phyloP scores from a whole-genome alignment of 2,329 filamentous ascomycete genomes.

The Colletotrichum tanaceti region DNA sequence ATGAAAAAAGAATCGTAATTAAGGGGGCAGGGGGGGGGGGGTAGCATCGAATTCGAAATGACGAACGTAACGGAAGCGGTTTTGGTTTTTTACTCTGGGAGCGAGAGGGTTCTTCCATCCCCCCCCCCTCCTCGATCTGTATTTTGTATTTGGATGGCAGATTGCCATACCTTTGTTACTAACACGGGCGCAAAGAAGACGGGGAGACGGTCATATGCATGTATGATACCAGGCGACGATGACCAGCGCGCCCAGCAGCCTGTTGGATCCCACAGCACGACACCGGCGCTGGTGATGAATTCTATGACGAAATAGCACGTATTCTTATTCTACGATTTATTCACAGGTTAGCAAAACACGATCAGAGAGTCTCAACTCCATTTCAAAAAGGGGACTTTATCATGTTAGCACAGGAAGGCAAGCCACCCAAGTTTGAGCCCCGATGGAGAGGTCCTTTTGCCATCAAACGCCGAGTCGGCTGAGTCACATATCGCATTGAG shows the following conservation, averaged over 20 bases:
- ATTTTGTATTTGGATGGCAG: not conserved
- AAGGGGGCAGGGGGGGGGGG: too few relatives aligned
- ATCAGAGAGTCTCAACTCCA: too few relatives aligned
- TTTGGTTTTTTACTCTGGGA: not conserved
- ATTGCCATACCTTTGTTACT: conserved; percentile 1
- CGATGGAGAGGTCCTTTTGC: too few relatives aligned
- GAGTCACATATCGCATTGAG: too few relatives aligned
- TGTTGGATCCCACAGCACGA: conserved; percentile 38
- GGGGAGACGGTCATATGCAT: not conserved
- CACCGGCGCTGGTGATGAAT: conserved; percentile 35
- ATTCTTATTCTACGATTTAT: too few relatives aligned
- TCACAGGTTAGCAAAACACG: too few relatives aligned
- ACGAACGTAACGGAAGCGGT: not conserved
- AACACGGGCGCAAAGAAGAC: conserved; percentile 1
- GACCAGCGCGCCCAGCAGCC: conserved; percentile 28
- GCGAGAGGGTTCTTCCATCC: too few relatives aligned
- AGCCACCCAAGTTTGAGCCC: too few relatives aligned
- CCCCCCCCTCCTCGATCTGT: too few relatives aligned
- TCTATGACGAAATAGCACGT: conserved; percentile 3
- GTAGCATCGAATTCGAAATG: not conserved
- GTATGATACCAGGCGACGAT: conserved; percentile 26
- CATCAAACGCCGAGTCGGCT: too few relatives aligned
- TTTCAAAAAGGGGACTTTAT: too few relatives aligned
- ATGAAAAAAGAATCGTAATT: not conserved
- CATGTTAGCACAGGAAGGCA: too few relatives aligned